Evolutionary conservation across 768 basidiomycete species (phyloP).

Genomic region (Cubamyces sp.): DNA sequence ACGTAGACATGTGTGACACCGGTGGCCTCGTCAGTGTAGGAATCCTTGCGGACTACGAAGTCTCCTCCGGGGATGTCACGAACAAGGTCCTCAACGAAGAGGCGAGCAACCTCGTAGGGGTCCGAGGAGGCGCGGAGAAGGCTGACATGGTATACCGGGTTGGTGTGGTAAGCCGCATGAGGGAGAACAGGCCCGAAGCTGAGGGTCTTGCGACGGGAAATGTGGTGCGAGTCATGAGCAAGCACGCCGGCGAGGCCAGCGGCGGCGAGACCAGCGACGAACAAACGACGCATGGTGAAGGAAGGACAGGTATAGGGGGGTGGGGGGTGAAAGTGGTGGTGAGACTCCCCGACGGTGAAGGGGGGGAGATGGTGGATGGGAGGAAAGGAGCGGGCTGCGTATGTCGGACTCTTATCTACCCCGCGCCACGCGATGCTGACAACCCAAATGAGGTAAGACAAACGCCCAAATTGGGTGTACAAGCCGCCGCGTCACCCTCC

Average conservation of each 20-base stretch:
- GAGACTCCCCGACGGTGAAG: constrained; percentile 24
- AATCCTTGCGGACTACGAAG: constrained; percentile 75
- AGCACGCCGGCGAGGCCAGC: constrained; percentile 64
- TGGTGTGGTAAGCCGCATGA: constrained; percentile 67
- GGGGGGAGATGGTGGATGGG: constrained; percentile 29
- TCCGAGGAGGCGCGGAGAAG: constrained; percentile 35
- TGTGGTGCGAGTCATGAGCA: constrained; percentile 42
- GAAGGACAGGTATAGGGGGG: constrained; percentile 6
- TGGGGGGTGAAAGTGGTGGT: neutral
- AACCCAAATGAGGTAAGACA: constrained; percentile 9
- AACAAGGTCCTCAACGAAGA: constrained; percentile 60
- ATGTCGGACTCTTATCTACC: constrained; percentile 24
- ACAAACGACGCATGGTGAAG: constrained; percentile 61
- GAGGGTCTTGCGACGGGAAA: constrained; percentile 76
- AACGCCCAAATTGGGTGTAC: constrained; percentile 16
- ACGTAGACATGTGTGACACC: constrained; percentile 91
- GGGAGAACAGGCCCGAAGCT: constrained; percentile 84
- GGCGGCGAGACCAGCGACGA: constrained; percentile 63
- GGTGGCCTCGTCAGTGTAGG: constrained; percentile 84
- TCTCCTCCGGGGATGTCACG: constrained; percentile 41
- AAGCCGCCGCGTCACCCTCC: constrained; percentile 9
- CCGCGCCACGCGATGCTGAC: constrained; percentile 24
- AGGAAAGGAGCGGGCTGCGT: constrained; percentile 16
- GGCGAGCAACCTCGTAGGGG: constrained; percentile 63
- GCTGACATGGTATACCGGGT: constrained; percentile 41